phyloP scores from a whole-genome alignment of 176 grass and related monocot genomes.

The Oryza brachyantha region DNA sequence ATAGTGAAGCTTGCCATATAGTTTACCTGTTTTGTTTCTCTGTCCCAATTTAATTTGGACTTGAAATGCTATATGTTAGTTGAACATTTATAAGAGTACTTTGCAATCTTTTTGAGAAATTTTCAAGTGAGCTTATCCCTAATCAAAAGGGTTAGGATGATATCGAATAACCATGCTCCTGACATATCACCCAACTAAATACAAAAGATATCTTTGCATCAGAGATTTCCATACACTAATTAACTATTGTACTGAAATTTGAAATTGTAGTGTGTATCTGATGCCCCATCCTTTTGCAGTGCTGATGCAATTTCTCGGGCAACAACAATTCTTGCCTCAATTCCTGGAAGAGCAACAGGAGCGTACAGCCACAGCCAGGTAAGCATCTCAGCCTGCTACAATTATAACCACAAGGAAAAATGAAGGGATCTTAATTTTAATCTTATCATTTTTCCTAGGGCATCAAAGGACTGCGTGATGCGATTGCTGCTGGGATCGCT shows the following conservation, averaged over 20 bases:
- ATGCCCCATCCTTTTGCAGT: conserved; percentile 46
- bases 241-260: neutral
- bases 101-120: neutral
- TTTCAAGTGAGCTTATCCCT: neutral
- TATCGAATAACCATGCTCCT: neutral
- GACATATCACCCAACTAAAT: neutral
- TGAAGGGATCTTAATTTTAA: conserved; percentile 5
- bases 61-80: neutral
- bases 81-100: neutral
- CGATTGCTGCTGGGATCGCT: conserved; percentile 88
- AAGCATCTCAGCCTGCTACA: conserved; percentile 16
- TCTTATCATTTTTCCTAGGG: conserved; percentile 58
- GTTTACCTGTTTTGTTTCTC: neutral
- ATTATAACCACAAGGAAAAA: conserved; percentile 27
- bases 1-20: neutral
- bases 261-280: conserved; percentile 26
- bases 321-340: conserved; percentile 52
- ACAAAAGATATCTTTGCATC: neutral
- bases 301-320: conserved; percentile 89
- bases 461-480: conserved; percentile 90
- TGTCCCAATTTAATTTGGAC: neutral
- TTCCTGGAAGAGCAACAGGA: conserved; percentile 90
- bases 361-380: conserved; percentile 99
- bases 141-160: neutral
- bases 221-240: conserved; percentile 5